These are phyloP conservation scores for Mortierella hygrophila DNA, from an alignment of 192 early-diverging fungal species.

Conservation along the genomic window DNA sequence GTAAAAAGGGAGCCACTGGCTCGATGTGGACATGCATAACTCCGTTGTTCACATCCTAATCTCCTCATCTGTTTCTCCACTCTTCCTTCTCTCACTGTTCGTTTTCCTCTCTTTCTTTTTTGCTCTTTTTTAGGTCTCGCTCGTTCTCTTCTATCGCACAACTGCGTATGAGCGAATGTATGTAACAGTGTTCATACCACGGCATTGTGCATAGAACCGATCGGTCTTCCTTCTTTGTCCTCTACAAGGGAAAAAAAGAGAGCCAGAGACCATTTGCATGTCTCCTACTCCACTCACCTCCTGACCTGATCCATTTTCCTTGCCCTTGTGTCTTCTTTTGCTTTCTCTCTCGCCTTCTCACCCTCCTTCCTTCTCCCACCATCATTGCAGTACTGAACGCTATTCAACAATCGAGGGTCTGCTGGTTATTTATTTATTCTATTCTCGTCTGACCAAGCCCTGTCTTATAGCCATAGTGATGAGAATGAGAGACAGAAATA, in stretches of 20 bases:
- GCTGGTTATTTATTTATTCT: not conserved
- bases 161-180: too few relatives aligned
- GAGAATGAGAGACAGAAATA: not conserved
- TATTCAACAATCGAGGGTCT: not conserved
- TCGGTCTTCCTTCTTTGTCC: slow-evolving; percentile 5
- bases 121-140: not conserved
- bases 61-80: too few relatives aligned
- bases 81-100: too few relatives aligned
- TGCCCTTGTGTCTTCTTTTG: slow-evolving; percentile 9
- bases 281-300: not conserved
- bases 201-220: not conserved
- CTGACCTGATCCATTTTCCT: not conserved
- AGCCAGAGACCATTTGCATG: not conserved
- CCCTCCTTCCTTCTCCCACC: not conserved
- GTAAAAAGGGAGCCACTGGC: not conserved
- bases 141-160: not conserved
- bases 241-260: not conserved
- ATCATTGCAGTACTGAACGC: not conserved
- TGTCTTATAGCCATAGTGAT: slow-evolving; percentile 3
- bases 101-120: too few relatives aligned
- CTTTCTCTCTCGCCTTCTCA: not conserved
- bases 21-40: too few relatives aligned
- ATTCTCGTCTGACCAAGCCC: slow-evolving; percentile 7
- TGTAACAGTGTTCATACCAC: not conserved
- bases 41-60: too few relatives aligned